Percentiles rank a stretch among this genome's conserved stretches.
phyloP scores from a whole-genome alignment of 1,284 basidiomycete species.

The Blastosporella zonata region DNA sequence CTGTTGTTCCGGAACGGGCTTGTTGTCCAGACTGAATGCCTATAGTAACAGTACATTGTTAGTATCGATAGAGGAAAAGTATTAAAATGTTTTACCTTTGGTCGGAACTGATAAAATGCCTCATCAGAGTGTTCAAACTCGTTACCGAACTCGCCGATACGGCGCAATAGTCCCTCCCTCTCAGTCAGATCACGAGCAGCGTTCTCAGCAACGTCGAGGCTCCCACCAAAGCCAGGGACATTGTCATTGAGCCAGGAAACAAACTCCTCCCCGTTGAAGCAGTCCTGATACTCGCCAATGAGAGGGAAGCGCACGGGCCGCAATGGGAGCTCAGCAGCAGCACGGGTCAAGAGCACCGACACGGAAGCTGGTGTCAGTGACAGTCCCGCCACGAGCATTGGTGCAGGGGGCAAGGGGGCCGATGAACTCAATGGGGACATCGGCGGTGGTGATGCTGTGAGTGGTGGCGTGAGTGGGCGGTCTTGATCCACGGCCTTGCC shows the following conservation, averaged over 20 bases:
- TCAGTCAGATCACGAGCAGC: constrained; percentile 77
- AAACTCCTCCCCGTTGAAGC: constrained; percentile 53
- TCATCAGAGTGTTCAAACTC: constrained; percentile 72
- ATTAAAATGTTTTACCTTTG: constrained; percentile 47
- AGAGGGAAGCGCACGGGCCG: constrained; percentile 73
- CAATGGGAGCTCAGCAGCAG: constrained; percentile 60
- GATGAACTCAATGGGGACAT: constrained; percentile 55
- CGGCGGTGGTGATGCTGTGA: constrained; percentile 58
- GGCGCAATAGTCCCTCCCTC: constrained; percentile 67
- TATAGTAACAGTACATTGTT: constrained; percentile 24
- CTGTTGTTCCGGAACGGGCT: constrained; percentile 31
- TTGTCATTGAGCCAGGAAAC: constrained; percentile 28
- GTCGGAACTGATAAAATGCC: constrained; percentile 77
- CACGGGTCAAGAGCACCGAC: constrained; percentile 64
- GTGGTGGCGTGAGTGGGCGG: constrained; percentile 29
- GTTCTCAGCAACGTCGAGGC: constrained; percentile 74
- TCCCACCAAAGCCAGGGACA: constrained; percentile 41
- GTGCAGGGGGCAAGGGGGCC: constrained; percentile 41
- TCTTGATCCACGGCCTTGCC: constrained; percentile 55
- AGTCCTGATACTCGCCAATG: constrained; percentile 84
- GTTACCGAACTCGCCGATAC: constrained; percentile 81
- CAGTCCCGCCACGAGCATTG: constrained; percentile 73
- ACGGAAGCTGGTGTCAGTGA: constrained; percentile 62
- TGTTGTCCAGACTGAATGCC: constrained; percentile 66
- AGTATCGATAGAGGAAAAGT: background rate